phyloP scores from a whole-genome alignment of 129 eudicot species.

The Glebionis coronaria region DNA sequence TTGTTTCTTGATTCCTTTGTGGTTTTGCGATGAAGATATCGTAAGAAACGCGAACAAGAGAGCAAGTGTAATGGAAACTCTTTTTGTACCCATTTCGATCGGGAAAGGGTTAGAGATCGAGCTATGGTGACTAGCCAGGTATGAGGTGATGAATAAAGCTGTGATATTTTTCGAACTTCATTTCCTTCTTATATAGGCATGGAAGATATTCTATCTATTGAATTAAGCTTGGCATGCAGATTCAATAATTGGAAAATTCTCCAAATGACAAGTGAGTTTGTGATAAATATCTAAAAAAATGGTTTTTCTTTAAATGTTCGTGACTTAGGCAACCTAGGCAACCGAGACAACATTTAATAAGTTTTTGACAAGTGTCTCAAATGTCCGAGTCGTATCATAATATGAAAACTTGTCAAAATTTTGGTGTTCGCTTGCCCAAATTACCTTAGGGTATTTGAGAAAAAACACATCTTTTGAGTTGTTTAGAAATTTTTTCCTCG shows the following conservation, averaged over 20 bases:
- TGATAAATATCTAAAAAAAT: too few relatives aligned
- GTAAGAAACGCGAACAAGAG: constrained; percentile 23
- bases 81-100: constrained; percentile 15
- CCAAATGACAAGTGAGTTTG: too few relatives aligned
- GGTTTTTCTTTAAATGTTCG: too few relatives aligned
- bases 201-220: not conserved
- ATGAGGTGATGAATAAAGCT: constrained; percentile 6
- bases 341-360: too few relatives aligned
- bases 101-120: not conserved
- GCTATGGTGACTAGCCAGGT: not conserved
- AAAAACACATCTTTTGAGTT: too few relatives aligned
- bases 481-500: too few relatives aligned
- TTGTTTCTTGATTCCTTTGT: constrained; percentile 14
- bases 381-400: too few relatives aligned
- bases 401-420: too few relatives aligned
- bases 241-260: not conserved
- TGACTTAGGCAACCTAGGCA: too few relatives aligned
- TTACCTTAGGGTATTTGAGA: too few relatives aligned
- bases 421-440: too few relatives aligned
- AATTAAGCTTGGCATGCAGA: not conserved
- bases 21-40: constrained; percentile 5
- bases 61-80: not conserved
- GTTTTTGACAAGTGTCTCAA: too few relatives aligned
- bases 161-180: not conserved
- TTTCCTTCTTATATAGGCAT: constrained; percentile 7